phyloP scores from a whole-genome alignment of 208 protist species.

The Balamuthia mandrillaris region DNA sequence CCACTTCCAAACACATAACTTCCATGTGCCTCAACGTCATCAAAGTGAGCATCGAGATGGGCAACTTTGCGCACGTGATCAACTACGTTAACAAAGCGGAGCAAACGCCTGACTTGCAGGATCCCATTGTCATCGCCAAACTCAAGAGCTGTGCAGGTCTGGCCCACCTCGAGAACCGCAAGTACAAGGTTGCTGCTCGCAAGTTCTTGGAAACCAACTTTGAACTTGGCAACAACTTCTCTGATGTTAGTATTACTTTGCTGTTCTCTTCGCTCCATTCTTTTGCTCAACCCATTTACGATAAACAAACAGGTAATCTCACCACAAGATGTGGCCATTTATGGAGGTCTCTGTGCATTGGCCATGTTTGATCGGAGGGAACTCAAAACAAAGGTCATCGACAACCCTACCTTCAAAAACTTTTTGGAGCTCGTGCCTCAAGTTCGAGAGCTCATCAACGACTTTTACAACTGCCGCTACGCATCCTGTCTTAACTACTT shows the following conservation, averaged over 20 bases:
- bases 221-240: constrained; percentile 45
- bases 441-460: constrained; percentile 61
- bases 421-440: constrained; percentile 73
- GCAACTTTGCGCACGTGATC: constrained; percentile 67
- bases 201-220: constrained; percentile 66
- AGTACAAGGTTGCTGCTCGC: constrained; percentile 68
- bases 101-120: constrained; percentile 41
- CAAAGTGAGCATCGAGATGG: constrained; percentile 56
- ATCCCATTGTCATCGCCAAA: constrained; percentile 40
- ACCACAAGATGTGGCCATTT: constrained; percentile 71
- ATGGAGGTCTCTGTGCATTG: constrained; percentile 73
- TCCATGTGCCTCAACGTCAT: constrained; percentile 78
- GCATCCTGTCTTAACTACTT: constrained; percentile 60
- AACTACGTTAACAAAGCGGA: constrained; percentile 73
- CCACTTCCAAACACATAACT: constrained; percentile 67
- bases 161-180: constrained; percentile 59
- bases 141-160: constrained; percentile 58
- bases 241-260: constrained; percentile 17
- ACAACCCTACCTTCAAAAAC: constrained; percentile 66
- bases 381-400: constrained; percentile 58
- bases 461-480: constrained; percentile 73
- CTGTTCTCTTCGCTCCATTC: background rate
- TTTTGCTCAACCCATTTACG: background rate
- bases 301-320: constrained; percentile 59
- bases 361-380: constrained; percentile 75